Base-by-base conservation (phyloP, 129 eudicot genomes). In the Mikania micrantha region DNA sequence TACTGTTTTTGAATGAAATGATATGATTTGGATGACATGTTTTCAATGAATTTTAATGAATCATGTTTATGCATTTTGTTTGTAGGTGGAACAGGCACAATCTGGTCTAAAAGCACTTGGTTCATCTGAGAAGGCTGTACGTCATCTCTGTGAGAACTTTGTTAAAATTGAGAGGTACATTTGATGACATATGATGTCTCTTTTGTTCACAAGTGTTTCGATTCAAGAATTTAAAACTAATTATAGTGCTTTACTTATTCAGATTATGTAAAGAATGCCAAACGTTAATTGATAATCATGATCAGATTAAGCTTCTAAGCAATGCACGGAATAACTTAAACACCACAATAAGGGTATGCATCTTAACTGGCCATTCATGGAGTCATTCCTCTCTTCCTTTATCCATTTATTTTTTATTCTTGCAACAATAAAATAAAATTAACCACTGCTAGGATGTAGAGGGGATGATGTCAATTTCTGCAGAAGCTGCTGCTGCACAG, bases 381-480 rank as follows among this genome's bases (percentile, higher is more conserved):
- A 45, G 49, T 61, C 29, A 13, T 38, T 58, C 58, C 68, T 47
- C 8, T 8, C 48, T 15, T 29, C 36, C 48, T 12, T 16, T 12
- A 17, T 64, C 67, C 7, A 19, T 42, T 0, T 40, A 54, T 36
- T 22, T 12, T 64, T 52, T 38, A 21, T 54, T 49, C 16, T n/a
- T 54, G 4, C 13, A 24, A 10, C 36, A 54, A 54, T 27, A 12
- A 28, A 28, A 4, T 9, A 54, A 28, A 47, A 25, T 56, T 25
- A 29, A 48, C 60, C 19, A 71, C 54, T 73, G 34, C 48, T 64
- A 94, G 99, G 99, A 94, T 76, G 90, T 94, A 67, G 99, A 90
- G 73, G 99, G 99, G 20, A 89, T 94, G 99, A 90, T 94, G 95
- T 90, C 99, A 3, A 94, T 94, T 64, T 94, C 99, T 27, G 90